A percentile compares a stretch with the other conserved stretches of the same genome.
Conservation (phyloP, 805 yeast genomes). For the Clavispora santaluciae region DNA sequence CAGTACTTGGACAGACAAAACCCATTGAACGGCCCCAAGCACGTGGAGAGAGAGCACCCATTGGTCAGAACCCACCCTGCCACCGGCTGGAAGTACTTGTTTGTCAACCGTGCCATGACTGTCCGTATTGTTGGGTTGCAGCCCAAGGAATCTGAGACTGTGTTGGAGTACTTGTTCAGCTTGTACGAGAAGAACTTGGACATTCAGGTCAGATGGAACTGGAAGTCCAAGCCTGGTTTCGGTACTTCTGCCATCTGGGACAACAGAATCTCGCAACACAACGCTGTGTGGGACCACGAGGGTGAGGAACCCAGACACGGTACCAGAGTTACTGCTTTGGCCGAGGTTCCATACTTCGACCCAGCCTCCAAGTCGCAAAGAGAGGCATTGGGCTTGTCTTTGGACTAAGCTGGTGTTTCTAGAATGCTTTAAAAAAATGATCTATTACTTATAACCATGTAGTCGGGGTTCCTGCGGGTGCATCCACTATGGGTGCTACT, state of each 20-base stretch:
- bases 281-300: slow-evolving; percentile 50
- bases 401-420: slow-evolving; percentile 9
- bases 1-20: slow-evolving; percentile 31
- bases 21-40: slow-evolving; percentile 28
- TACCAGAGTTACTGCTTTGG: slow-evolving; percentile 43
- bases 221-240: slow-evolving; percentile 23
- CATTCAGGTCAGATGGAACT: slow-evolving; percentile 34
- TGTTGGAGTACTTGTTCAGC: slow-evolving; percentile 14
- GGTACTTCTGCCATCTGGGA: slow-evolving; percentile 59
- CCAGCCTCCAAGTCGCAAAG: slow-evolving; percentile 48
- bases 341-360: slow-evolving; percentile 50
- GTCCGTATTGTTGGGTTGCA: slow-evolving; percentile 27
- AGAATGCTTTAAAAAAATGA: too few species aligned
- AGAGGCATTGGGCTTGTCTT: slow-evolving; percentile 42
- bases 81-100: slow-evolving; percentile 30
- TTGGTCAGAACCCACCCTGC: slow-evolving; percentile 30
- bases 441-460: too few species aligned
- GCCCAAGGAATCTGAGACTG: slow-evolving; percentile 19
- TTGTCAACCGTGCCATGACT: slow-evolving; percentile 27
- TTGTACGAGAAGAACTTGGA: slow-evolving; percentile 38
- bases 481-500: too few species aligned
- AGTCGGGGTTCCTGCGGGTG: too few species aligned
- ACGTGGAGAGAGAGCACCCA: slow-evolving; percentile 27
- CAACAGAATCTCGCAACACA: slow-evolving; percentile 51
- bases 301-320: slow-evolving; percentile 34